phyloP scores from a whole-genome alignment of 306 rosid species.

The Vigna trinervia region DNA sequence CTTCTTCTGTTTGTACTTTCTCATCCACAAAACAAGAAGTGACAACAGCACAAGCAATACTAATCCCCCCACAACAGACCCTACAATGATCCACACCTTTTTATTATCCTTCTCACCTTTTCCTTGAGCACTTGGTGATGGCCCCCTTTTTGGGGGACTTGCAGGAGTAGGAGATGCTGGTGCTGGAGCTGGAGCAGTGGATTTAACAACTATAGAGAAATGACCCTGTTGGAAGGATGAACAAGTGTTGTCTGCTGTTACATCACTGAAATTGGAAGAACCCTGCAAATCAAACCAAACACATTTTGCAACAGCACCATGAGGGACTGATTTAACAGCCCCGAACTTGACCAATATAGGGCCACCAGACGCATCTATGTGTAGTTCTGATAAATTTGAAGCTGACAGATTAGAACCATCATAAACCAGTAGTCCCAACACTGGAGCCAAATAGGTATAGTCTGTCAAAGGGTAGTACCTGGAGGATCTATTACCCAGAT shows the following conservation, averaged over 20 bases:
- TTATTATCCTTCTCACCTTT: constrained; percentile 52
- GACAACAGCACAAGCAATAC: constrained; percentile 57
- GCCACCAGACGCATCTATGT: constrained; percentile 50
- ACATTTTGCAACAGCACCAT: constrained; percentile 62
- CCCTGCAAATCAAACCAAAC: constrained; percentile 72
- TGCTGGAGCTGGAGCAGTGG: constrained; percentile 52
- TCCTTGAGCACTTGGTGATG: constrained; percentile 38
- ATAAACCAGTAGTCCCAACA: constrained; percentile 86
- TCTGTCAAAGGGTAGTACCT: constrained; percentile 67
- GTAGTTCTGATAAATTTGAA: constrained; percentile 54
- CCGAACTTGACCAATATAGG: constrained; percentile 68
- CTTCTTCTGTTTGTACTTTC: constrained; percentile 64
- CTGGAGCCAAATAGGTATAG: constrained; percentile 76
- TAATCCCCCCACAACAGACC: constrained; percentile 81
- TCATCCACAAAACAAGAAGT: constrained; percentile 64
- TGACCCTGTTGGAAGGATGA: constrained; percentile 73
- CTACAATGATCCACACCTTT: constrained; percentile 72
- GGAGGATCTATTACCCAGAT: constrained; percentile 70
- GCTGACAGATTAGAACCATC: constrained; percentile 70
- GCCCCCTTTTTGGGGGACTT: constrained; percentile 37
- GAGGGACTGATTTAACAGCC: constrained; percentile 56
- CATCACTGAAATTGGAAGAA: constrained; percentile 58
- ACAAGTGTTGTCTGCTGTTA: constrained; percentile 61
- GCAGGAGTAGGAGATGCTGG: constrained; percentile 45
- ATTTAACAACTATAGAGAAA: constrained; percentile 78